Evolutionary conservation across 495 filamentous ascomycete genomes (phyloP), one percentile per base, ranked within the genome.

Genomic region (Penicillium canescens): DNA sequence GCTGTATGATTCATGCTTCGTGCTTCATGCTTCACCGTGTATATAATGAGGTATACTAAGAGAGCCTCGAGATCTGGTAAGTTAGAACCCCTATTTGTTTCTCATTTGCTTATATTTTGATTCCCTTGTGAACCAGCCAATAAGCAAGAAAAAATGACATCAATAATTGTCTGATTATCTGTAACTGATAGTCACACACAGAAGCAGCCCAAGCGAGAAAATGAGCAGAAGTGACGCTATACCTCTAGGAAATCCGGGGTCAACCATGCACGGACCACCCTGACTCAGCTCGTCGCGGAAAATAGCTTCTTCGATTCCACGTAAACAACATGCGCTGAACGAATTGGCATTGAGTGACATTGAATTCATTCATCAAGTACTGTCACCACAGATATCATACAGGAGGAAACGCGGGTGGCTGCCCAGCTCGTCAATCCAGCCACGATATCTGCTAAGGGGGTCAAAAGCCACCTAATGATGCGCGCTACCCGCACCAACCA

Each of bases 401-500:
- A 12, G 16, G 6, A 20, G 12, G 20, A 35, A 35, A 2, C 9
- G 10, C 9, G 3, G 28, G 31, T 35, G 28, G 26, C 18, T 34
- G 43, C 2, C 16, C 28, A 35, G 28, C 18, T 46, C 14, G 18
- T 35, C 10, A 24, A 36, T 16, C n/a, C 23, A 10, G 3, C 34
- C 34, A 47, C 43, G 9, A 46, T 35, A 47, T 47, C 20, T n/a
- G 34, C 13, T 14, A 37, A 21, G 45, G 45, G 45, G 33, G 37
- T 47, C 34, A 37, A 9, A 47, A 36, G 13, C 44, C 43, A 31
- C 20, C 45, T 21, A 47, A 47, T 21, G n/a, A 47, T 47, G 34
- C 45, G 34, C 23, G 34, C 34, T 47, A 47, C 33, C 45, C 45
- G 46, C 33, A 48, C n/a, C 45, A n/a, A 41, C 20, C 31, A 34